These are phyloP conservation scores for Zoysia pacifica DNA, from an alignment of 176 grass and related monocot genomes.

Conservation along the genomic window DNA sequence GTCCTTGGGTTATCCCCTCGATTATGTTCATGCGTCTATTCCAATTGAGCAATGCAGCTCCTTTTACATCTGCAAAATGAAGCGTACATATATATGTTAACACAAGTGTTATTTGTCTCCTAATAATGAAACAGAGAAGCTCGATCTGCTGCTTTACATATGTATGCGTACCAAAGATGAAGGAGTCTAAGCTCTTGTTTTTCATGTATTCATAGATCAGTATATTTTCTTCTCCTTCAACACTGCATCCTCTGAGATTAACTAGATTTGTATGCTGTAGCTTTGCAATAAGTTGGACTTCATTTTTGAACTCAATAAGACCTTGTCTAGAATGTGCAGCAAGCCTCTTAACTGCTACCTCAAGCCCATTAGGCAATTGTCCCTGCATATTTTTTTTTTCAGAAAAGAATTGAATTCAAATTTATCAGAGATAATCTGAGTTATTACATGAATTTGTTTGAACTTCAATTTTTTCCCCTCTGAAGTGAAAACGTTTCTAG, in stretches of 20 bases:
- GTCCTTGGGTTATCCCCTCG: conserved; percentile 5
- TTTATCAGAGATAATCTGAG: no score
- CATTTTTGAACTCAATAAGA: conserved; percentile 24
- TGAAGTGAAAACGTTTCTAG: background rate
- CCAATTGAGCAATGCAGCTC: conserved; percentile 15
- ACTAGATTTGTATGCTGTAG: conserved; percentile 22
- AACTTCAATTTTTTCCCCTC: no score
- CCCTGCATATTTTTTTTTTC: conserved; percentile 1
- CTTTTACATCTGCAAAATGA: background rate
- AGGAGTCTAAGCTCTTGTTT: conserved; percentile 22
- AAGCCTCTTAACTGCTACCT: conserved; percentile 27
- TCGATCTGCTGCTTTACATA: no score
- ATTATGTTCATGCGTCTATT: conserved; percentile 6
- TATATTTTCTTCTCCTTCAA: conserved; percentile 21
- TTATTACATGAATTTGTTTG: no score
- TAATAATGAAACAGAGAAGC: no score
- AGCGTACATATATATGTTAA: no score
- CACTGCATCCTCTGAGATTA: background rate
- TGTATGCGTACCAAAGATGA: conserved; percentile 8
- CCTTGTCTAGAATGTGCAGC: background rate
- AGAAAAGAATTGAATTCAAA: no score
- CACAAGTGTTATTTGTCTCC: no score
- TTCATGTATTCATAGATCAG: conserved; percentile 25
- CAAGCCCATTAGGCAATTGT: background rate
- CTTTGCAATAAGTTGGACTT: conserved; percentile 21